Base-by-base conservation (phyloP, 805 yeast species). In the Schizosaccharomyces lindneri region DNA sequence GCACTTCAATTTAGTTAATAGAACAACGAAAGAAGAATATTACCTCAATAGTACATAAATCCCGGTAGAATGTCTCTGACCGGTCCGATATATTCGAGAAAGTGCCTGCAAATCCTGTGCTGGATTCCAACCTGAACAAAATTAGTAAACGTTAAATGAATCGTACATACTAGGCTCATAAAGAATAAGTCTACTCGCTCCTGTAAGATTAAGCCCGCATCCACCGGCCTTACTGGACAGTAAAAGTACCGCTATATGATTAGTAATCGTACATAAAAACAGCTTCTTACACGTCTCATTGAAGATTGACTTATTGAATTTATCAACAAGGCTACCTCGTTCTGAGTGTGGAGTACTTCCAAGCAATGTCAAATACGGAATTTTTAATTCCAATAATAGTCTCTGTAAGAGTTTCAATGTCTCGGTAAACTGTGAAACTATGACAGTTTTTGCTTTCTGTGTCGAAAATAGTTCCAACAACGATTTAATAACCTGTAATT, bases 21-120 rank as follows among this genome's bases (percentile, higher is more conserved):
- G 36, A 4, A n/a, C 7, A 17, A 9, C 2, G 11, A 2, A 4
- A 7, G 4, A 24, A 13, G 4, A 36, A 36, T 36, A 36, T 13
- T 51, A 51, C 57, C 57, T 51, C 29, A 93, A 72, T 21, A 93
- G 71, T 65, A 98, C 76, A 68, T 93, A 93, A 39, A 90, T 82
- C 68, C 74, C 83, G 11, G 88, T 93, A 0, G 87, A 87, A 59
- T 73, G 78, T 59, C 72, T 79, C 69, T 93, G 98, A 0, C 98
- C 98, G 70, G 90, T 97, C 67, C 98, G 76, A 68, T 90, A 95
- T 5, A 93, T 82, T 64, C 98, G 74, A 0, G 97, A 95, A 94
- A 90, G 86, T 0, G 97, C 95, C 70, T 93, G 98, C 43, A 85
- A 70, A 68, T 93, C 98, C 13, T 83, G 77, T 0, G 96, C 81